Evolutionary conservation across 2,329 filamentous ascomycete species (phyloP), one percentile per base, ranked within the genome.

Genomic region (Sarocladium strictum): DNA sequence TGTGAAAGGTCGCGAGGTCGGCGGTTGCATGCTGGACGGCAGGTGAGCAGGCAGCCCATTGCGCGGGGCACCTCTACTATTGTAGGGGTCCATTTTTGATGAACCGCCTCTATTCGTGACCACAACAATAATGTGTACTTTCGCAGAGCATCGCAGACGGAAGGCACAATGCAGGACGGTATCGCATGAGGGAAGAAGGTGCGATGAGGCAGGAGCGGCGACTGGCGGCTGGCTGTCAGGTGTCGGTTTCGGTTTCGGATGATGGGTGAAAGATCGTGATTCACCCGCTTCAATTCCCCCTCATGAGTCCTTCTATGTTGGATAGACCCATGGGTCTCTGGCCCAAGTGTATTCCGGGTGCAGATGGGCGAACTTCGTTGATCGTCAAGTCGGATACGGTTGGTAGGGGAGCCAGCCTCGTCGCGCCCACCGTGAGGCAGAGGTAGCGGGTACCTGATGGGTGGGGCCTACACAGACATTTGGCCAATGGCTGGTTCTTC

Each of bases 1-100:
- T 3, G 80, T 80, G 64, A 85, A 83, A 1, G 84, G 77, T 54
- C 76, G 68, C 37, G 65, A 58, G 37, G 62, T 54, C 19, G 62
- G 59, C 52, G 63, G 27, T 60, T 54, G 51, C 64, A 59, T 15
- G 58, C 12, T 51, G 27, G 47, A 47, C 58, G 61, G 50, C 60
- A 55, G 37, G 24, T 63, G 61, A 54, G 60, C 58, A 54, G 60
- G 58, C 43, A 61, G 52, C 61, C 72, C 72, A 63, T 73, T 72
- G 15, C 40, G 54, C 10, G 40, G 15, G 23, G 53, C 54, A 35
- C 64, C 64, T 53, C 67, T 65, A 55, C 62, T 63, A 51, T 62
- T 64, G 56, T 62, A 61, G 54, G 60, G 58, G 53, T 65, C 61
- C 64, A 67, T 67, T 21, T 60, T 63, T 57, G 17, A n/a, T 32